A percentile compares a stretch with the other conserved stretches of the same genome.
Evolutionary conservation across 2,329 filamentous ascomycete genomes (phyloP).

Genomic region (Alternaria hordeiaustralica): DNA sequence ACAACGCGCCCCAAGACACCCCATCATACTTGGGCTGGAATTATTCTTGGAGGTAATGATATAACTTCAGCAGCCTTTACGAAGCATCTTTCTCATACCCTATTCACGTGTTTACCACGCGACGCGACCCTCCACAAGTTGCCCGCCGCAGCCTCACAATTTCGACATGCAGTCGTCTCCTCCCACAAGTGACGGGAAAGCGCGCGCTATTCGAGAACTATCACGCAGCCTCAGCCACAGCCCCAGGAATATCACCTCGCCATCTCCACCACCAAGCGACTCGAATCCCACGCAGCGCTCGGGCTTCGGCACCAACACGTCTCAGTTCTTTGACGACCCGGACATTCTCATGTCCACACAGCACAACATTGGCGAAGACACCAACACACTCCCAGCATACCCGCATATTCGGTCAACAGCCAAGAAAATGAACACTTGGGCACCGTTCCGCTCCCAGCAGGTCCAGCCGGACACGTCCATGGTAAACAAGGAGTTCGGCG

Average conservation of each 20-base stretch:
- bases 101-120: slow-evolving; percentile 37
- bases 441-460: slow-evolving; percentile 43
- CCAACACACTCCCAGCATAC: slow-evolving; percentile 40
- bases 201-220: slow-evolving; percentile 47
- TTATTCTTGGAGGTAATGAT: slow-evolving; percentile 23
- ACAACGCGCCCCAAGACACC: slow-evolving; percentile 16
- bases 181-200: slow-evolving; percentile 45
- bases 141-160: slow-evolving; percentile 24
- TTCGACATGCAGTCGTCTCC: slow-evolving; percentile 47
- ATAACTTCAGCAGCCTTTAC: slow-evolving; percentile 25
- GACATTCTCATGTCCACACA: slow-evolving; percentile 50
- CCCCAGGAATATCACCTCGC: slow-evolving; percentile 38
- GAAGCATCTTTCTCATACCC: slow-evolving; percentile 39
- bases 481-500: slow-evolving; percentile 48
- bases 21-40: slow-evolving; percentile 26
- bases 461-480: slow-evolving; percentile 46
- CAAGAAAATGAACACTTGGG: slow-evolving; percentile 49
- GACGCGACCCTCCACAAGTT: slow-evolving; percentile 34
- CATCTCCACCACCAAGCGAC: slow-evolving; percentile 41
- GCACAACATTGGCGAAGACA: slow-evolving; percentile 45
- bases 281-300: slow-evolving; percentile 46
- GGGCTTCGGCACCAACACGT: slow-evolving; percentile 32
- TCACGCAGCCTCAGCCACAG: slow-evolving; percentile 46
- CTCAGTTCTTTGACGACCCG: slow-evolving; percentile 43
- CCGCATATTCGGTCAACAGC: slow-evolving; percentile 48